Base-by-base conservation (phyloP, 2,329 filamentous ascomycete genomes). In the Pseudomassariella vexata region DNA sequence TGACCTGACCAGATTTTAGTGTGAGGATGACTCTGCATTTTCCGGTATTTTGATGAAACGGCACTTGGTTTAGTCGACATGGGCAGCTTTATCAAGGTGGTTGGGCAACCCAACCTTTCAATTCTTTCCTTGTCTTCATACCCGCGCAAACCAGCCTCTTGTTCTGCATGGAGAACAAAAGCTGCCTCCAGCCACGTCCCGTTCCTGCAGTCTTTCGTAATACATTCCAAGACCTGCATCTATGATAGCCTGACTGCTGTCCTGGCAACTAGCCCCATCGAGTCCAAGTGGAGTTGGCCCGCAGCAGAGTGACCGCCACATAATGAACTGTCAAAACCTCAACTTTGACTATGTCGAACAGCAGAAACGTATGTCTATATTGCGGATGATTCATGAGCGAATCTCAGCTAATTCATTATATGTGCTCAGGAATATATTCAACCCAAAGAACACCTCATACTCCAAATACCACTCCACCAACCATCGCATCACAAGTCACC, bases 401-500 rank as follows among this genome's bases (percentile, higher is more conserved):
- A 28, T 12, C 28, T 23, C 10, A 8, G 14, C 19, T 22, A n/a
- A 26, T n/a, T 22, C 32, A 12, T 29, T 34, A 19, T 15, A 27
- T 34, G 14, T 26, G 16, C 32, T 26, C 26, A 55, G 49, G 41
- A 19, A 29, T 37, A 23, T 34, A 42, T 14, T 43, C 36, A 20
- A 30, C 32, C n/a, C 32, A 46, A 26, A 44, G 28, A 37, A 28
- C n/a, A n/a, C n/a, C 38, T 8, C 35, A 42, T 18, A 29, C 33
- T 28, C 30, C 42, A n/a, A 33, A 36, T 36, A 40, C 42, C 16
- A 42, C 43, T 17, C 43, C 38, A 9, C 40, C 40, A 16, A 36
- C 45, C 11, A 48, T 47, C 11, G 38, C 40, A 20, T 55, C 53
- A 5, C 48, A 50, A 28, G 39, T 40, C 24, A 55, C 53, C 14